Evolutionary conservation across 768 basidiomycete genomes (phyloP), one percentile per base, ranked within the genome.

Genomic region (Leccinum rimulosum): DNA sequence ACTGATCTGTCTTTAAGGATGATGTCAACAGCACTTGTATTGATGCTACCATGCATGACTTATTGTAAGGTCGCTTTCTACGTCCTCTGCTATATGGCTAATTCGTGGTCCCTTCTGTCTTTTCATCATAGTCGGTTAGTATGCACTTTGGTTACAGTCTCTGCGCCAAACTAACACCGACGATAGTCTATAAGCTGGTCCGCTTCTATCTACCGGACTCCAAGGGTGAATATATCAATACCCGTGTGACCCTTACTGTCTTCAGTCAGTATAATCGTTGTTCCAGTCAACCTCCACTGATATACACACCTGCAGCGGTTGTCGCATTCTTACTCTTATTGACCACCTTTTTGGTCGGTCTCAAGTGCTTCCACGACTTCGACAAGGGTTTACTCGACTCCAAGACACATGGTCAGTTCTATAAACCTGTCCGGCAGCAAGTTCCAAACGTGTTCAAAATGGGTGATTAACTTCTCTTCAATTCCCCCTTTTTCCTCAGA

Each of bases 301-400:
- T 53, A 14, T 3, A 35, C 53, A n/a, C 28, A 33, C 49, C n/a
- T 8, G 31, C 62, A 94, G 92, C 89, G 25, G 82, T 92, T 61
- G 79, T 86, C 54, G 84, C 91, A 1, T 91, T 93, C 74, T 55
- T 93, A 15, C 78, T 93, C 48, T 72, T 93, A 30, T 80, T 91
- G 58, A 71, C 77, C 19, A 90, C 89, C 12, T 91, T 94, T 67
- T 80, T 75, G 12, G 81, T 93, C 25, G 92, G 92, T 19, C 68
- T 93, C 22, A 84, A 87, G 53, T 94, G 92, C 70, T 89, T 90
- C 77, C 70, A 79, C 27, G 91, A 93, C 76, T 94, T 94, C 68
- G 87, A 89, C 73, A 84, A 84, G 70, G 92, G 93, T 19, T 76
- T 94, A 19, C 77, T 80, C 55, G 73, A 80, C 15, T 86, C 90